A percentile compares a stretch with the other conserved stretches of the same genome.
phyloP scores from a whole-genome alignment of 139 green algal genomes.

The Nannochloris sp. region DNA sequence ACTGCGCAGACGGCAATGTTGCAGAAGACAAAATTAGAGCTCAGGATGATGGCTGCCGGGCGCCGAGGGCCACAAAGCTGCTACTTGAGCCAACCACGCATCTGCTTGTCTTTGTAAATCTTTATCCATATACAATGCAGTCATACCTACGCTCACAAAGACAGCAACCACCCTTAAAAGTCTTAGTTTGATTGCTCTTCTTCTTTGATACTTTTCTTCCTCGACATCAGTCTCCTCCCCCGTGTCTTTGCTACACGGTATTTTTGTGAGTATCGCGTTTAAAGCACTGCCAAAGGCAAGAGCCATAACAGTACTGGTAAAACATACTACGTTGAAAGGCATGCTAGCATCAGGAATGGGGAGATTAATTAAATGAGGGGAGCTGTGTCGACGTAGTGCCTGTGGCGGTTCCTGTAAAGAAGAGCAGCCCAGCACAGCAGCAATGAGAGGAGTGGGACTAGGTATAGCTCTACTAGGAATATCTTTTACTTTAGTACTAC shows the following conservation, averaged over 20 bases:
- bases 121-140: slow-evolving; percentile 39
- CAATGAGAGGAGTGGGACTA: too few relatives aligned
- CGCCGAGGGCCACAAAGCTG: too few relatives aligned
- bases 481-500: not conserved
- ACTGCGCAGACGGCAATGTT: too few relatives aligned
- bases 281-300: slow-evolving; percentile 61
- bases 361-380: too few relatives aligned
- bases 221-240: not conserved
- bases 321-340: slow-evolving; percentile 91
- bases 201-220: not conserved
- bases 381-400: too few relatives aligned
- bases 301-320: slow-evolving; percentile 78
- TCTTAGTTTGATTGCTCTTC: not conserved
- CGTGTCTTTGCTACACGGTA: not conserved
- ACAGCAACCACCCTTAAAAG: slow-evolving; percentile 11
- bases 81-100: not conserved
- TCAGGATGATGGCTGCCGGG: too few relatives aligned
- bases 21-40: too few relatives aligned
- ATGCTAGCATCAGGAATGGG: slow-evolving; percentile 88
- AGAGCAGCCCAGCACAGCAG: too few relatives aligned
- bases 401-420: too few relatives aligned
- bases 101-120: slow-evolving; percentile 17
- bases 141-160: slow-evolving; percentile 10
- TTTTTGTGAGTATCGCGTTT: slow-evolving; percentile 34
- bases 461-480: too few relatives aligned